These are phyloP conservation scores for Apophysomyces elegans DNA, from an alignment of 371 early-diverging fungal genomes.

Conservation along the genomic window DNA sequence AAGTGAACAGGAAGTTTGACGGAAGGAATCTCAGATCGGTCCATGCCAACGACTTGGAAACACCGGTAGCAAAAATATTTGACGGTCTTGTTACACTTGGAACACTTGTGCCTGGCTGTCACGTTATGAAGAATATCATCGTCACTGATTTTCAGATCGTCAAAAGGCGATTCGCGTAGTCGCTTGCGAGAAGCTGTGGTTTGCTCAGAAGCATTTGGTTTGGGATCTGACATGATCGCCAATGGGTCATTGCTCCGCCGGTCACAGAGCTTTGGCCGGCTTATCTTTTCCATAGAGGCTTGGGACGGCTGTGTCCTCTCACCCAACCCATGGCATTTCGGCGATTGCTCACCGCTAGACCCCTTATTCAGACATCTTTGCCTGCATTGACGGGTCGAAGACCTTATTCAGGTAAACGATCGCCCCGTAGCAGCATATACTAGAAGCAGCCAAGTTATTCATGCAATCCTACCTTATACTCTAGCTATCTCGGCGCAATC, in stretches of 20 bases:
- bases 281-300: neutral
- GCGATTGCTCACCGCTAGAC: neutral
- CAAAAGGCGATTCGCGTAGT: constrained; percentile 27
- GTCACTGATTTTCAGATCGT: constrained; percentile 47
- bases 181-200: constrained; percentile 3
- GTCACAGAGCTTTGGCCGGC: neutral
- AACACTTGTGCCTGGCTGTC: constrained; percentile 53
- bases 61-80: constrained; percentile 82
- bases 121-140: constrained; percentile 37
- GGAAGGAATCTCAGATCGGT: constrained; percentile 59
- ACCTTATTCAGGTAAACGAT: constrained; percentile 1
- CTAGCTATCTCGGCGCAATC: neutral
- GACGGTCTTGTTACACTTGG: constrained; percentile 62
- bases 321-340: neutral
- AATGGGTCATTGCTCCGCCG: neutral
- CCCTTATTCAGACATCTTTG: neutral
- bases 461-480: neutral
- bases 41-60: constrained; percentile 56
- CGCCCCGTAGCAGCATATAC: too few relatives aligned
- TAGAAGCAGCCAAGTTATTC: neutral
- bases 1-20: constrained; percentile 78
- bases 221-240: neutral
- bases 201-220: neutral
- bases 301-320: neutral
- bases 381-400: neutral